Evolutionary conservation across 345 rosid genomes (phyloP).

Genomic region (Populus deltoides): DNA sequence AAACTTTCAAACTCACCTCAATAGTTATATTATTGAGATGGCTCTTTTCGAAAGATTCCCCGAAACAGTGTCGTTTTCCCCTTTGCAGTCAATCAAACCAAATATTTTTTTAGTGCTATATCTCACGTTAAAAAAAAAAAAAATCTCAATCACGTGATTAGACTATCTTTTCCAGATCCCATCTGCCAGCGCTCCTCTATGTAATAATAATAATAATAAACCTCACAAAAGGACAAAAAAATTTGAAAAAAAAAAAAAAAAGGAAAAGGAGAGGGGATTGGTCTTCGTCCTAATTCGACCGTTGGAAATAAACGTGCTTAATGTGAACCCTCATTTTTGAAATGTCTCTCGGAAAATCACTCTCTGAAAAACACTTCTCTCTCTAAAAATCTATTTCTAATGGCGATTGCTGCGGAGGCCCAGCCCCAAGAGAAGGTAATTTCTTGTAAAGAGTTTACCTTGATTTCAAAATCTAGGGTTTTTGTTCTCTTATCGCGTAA

Average conservation of each 20-base stretch:
- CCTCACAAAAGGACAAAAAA: neutral
- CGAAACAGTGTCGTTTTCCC: too few species aligned
- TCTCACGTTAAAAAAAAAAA: too few species aligned
- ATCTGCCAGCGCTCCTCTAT: neutral
- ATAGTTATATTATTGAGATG: too few species aligned
- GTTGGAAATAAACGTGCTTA: constrained; percentile 29
- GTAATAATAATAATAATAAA: neutral
- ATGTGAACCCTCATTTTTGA: constrained; percentile 11
- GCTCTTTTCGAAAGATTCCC: too few species aligned
- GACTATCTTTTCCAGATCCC: neutral
- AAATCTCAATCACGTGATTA: neutral
- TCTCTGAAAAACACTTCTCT: neutral
- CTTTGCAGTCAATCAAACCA: too few species aligned
- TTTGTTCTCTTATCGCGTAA: neutral
- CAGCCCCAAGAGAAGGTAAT: constrained; percentile 59
- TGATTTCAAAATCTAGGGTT: constrained; percentile 4
- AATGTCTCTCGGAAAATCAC: neutral
- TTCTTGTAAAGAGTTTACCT: neutral
- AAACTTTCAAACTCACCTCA: too few species aligned
- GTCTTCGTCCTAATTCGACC: constrained; percentile 50
- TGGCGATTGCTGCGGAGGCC: constrained; percentile 70
- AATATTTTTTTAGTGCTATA: too few species aligned
- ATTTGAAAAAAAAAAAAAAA: constrained; percentile 19
- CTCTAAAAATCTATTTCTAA: constrained; percentile 22
- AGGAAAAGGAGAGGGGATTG: constrained; percentile 16